Evolutionary conservation across 2,329 filamentous ascomycete species (phyloP).

Genomic region (Trichoderma pleuroti): DNA sequence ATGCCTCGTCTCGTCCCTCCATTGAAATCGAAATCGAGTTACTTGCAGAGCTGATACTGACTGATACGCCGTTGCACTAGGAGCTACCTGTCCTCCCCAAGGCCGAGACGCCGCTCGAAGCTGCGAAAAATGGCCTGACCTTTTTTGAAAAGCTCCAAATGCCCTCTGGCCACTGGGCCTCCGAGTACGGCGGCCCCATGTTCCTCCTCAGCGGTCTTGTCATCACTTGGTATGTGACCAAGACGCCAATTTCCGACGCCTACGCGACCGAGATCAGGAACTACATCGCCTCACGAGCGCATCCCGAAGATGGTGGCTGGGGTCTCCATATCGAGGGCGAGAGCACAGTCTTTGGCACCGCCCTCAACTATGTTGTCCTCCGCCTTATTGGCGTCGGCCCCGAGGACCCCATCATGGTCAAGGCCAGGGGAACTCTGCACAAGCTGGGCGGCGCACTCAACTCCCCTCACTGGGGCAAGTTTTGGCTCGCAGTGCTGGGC

Average conservation of each 20-base stretch:
- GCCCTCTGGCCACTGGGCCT: conserved; percentile 87
- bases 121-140: conserved; percentile 75
- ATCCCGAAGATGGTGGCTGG: conserved; percentile 93
- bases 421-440: conserved; percentile 77
- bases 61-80: conserved; percentile 42
- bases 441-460: conserved; percentile 80
- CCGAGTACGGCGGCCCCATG: conserved; percentile 97
- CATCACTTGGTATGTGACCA: conserved; percentile 82
- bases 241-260: conserved; percentile 77
- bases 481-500: conserved; percentile 84
- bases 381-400: conserved; percentile 78
- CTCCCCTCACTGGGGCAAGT: conserved; percentile 94
- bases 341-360: conserved; percentile 85
- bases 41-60: neutral
- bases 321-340: conserved; percentile 92
- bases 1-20: conserved; percentile 25
- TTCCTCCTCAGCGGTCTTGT: conserved; percentile 86
- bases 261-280: conserved; percentile 86
- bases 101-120: conserved; percentile 69
- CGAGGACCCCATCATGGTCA: conserved; percentile 80
- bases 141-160: conserved; percentile 92
- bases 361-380: conserved; percentile 80
- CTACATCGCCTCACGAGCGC: conserved; percentile 81
- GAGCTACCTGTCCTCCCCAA: conserved; percentile 67
- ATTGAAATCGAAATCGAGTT: neutral